phyloP scores from a whole-genome alignment of 2,329 filamentous ascomycete species.

The Sporothrix variecibatus region DNA sequence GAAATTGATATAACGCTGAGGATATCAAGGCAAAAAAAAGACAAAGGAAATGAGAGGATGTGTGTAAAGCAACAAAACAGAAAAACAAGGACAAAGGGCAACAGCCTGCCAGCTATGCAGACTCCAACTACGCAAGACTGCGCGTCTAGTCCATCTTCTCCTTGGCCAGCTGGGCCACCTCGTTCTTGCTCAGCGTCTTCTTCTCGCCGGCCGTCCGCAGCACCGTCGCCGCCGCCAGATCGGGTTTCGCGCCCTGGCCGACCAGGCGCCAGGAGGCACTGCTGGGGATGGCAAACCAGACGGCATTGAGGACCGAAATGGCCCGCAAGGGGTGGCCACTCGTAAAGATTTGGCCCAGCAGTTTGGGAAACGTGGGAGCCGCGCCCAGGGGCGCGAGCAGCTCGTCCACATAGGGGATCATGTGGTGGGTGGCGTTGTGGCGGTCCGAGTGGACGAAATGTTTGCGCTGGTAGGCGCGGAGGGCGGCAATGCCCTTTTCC shows the following conservation, averaged over 20 bases:
- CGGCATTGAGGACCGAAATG: constrained; percentile 36
- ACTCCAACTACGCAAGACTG: too few relatives aligned
- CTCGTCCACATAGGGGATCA: constrained; percentile 39
- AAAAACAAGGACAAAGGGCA: background rate
- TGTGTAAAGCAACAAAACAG: background rate
- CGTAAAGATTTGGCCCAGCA: constrained; percentile 36
- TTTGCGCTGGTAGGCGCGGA: constrained; percentile 35
- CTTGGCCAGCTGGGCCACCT: constrained; percentile 26
- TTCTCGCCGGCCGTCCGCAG: constrained; percentile 36
- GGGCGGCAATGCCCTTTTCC: constrained; percentile 34
- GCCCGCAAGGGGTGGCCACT: constrained; percentile 35
- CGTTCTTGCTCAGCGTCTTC: constrained; percentile 34
- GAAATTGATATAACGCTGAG: background rate
- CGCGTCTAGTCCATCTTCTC: background rate
- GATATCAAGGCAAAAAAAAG: background rate
- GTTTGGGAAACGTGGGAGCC: constrained; percentile 36
- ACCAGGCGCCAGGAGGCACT: constrained; percentile 42
- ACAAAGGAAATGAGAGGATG: background rate
- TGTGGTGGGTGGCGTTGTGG: constrained; percentile 36
- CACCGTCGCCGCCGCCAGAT: constrained; percentile 39
- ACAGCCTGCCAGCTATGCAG: background rate
- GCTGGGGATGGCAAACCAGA: constrained; percentile 42
- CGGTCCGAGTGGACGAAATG: constrained; percentile 39
- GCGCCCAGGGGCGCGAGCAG: constrained; percentile 40
- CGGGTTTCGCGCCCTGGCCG: constrained; percentile 37